A percentile compares a stretch with the other conserved stretches of the same genome.
phyloP scores from a whole-genome alignment of 768 basidiomycete species.

The Lentinula raphanica region DNA sequence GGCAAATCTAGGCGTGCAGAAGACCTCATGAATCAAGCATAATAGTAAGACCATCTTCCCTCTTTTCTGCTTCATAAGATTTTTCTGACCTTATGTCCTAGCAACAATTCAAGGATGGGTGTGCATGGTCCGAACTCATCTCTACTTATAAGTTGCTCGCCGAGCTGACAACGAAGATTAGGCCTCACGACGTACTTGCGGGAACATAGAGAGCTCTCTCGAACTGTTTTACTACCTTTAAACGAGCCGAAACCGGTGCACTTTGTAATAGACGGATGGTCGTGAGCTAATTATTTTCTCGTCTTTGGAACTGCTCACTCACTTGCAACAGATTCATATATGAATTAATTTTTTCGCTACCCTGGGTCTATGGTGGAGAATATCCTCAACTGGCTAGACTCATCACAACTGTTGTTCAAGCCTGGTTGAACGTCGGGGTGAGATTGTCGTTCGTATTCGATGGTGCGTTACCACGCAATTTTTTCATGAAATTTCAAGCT shows the following conservation, averaged over 20 bases:
- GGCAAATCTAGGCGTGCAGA: too few relatives aligned
- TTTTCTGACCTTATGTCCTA: neutral
- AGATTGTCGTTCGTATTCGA: conserved; percentile 75
- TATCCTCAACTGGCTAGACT: conserved; percentile 51
- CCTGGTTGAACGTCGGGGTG: conserved; percentile 67
- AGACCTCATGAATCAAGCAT: neutral
- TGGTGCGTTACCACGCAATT: conserved; percentile 35
- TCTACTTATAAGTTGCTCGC: neutral
- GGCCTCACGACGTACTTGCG: conserved; percentile 49
- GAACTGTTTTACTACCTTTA: conserved; percentile 21
- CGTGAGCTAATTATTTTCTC: conserved; percentile 49
- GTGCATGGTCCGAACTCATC: neutral
- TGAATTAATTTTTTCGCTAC: conserved; percentile 56
- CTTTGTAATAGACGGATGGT: conserved; percentile 81
- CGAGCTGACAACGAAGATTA: neutral
- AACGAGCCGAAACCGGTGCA: conserved; percentile 26
- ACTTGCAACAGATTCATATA: conserved; percentile 62
- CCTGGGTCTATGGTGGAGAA: conserved; percentile 88
- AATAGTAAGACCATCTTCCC: neutral
- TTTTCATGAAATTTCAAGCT: conserved; percentile 3
- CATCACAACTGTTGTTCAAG: conserved; percentile 46
- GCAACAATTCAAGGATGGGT: neutral
- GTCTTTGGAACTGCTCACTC: conserved; percentile 6
- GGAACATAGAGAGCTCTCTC: conserved; percentile 43
- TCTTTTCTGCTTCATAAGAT: neutral